Base-by-base conservation (phyloP, 2,329 filamentous ascomycete species). In the Phialophora verrucosa region DNA sequence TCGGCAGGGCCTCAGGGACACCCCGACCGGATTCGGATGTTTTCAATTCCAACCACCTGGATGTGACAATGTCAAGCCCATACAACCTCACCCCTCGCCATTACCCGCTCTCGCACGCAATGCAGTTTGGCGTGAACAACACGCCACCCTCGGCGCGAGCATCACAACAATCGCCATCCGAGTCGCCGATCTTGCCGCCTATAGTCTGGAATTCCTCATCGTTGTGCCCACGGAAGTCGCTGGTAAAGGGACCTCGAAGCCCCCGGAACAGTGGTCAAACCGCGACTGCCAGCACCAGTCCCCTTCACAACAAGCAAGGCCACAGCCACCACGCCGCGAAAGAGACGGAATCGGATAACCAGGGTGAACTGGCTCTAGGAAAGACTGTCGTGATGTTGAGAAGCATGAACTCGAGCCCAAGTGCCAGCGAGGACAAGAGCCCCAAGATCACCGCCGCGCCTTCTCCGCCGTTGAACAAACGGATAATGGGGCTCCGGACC, bases 321-420 rank as follows among this genome's bases (percentile, higher is more conserved):
- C 35, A 35, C 17, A 55, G 17, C 20, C 38, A 49, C 47, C 59
- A 51, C 8, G 44, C 64, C 63, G 69, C 29, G 71, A 73, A 47
- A 32, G 61, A 1, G 54, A 63, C 49, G 38, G 63, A 11, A 63
- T 61, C 20, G 3, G 50, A 23, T n/a, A 31, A 3, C 1, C n/a
- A 12, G 69, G 73, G 1, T 70, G 73, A 32, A 76, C 73, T 7
- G 74, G 77, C 29, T 76, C 78, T 32, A 71, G 77, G 1, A 72
- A 76, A 72, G 63, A 76, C 76, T 3, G 74, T 70, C 38, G 73
- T 75, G 42, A 72, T 74, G 10, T 42, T 75, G 6, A 70, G 74
- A 6, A 74, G 74, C 6, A 69, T 73, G 42, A 73, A 72, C 50
- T 74, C 69, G 2, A 47, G 35, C 8, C 10, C 17, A 27, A 31